phyloP scores from a whole-genome alignment of 2,329 filamentous ascomycete species.

The Rhytidhysteron rufulum region DNA sequence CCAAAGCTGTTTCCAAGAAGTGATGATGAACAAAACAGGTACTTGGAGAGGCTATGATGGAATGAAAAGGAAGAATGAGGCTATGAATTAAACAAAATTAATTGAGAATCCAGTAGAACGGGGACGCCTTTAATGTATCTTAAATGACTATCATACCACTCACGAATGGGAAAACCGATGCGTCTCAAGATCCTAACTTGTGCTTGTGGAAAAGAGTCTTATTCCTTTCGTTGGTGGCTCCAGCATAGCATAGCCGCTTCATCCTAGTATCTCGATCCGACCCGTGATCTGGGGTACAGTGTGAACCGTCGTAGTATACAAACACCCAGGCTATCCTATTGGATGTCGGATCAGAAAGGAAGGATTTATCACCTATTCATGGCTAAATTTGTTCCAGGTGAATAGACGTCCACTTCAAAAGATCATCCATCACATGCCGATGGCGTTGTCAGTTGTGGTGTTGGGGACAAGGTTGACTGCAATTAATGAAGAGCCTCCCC shows the following conservation, averaged over 20 bases:
- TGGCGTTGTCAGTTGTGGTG: not conserved
- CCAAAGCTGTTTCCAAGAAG: constrained; percentile 45
- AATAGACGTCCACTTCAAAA: not conserved
- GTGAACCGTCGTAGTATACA: not conserved
- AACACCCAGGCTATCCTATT: not conserved
- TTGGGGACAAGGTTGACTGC: not conserved
- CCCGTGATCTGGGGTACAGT: not conserved
- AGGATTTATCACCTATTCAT: too few species aligned
- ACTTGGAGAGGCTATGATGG: not conserved
- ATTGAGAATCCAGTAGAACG: not conserved
- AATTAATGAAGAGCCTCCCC: not conserved
- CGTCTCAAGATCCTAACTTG: not conserved
- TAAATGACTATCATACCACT: not conserved
- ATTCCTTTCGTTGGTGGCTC: not conserved
- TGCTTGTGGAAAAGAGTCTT: not conserved
- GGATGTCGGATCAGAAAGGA: too few species aligned
- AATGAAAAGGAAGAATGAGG: not conserved
- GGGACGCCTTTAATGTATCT: not conserved
- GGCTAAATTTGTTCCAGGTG: not conserved
- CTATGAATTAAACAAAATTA: not conserved
- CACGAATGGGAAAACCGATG: not conserved
- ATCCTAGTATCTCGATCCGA: not conserved
- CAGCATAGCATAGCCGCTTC: not conserved
- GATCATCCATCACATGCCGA: not conserved
- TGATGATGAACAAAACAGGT: not conserved